A percentile compares a stretch with the other conserved stretches of the same genome.
Conservation (phyloP, 1,139 yeast genomes). For the Scheffersomyces titani region DNA sequence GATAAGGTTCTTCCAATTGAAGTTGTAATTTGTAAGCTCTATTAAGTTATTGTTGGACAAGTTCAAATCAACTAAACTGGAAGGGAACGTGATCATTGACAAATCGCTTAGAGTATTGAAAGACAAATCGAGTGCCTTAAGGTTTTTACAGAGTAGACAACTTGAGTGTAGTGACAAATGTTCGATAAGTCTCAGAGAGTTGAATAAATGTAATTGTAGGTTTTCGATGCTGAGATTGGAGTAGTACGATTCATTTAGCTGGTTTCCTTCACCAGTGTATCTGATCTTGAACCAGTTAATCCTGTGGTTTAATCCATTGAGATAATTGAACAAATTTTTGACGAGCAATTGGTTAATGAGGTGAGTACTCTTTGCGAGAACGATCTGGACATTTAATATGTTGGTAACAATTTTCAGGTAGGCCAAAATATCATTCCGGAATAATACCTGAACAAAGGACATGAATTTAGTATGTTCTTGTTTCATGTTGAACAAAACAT, state of each 20-base stretch:
- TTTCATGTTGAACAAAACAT: conserved; percentile 10
- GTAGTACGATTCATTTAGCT: neutral
- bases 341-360: conserved; percentile 7
- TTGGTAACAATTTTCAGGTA: conserved; percentile 10
- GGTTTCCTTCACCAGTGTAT: conserved; percentile 4
- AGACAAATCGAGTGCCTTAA: conserved; percentile 22
- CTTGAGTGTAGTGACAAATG: conserved; percentile 7
- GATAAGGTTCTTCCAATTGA: conserved; percentile 9
- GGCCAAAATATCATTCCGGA: neutral
- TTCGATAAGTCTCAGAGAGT: conserved; percentile 9
- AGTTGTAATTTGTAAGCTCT: conserved; percentile 9
- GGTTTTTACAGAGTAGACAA: conserved; percentile 10
- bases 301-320: conserved; percentile 4
- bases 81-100: conserved; percentile 9
- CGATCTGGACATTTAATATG: conserved; percentile 13
- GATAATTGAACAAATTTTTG: conserved; percentile 7
- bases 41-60: conserved; percentile 23
- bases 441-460: conserved; percentile 1
- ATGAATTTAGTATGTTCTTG: neutral
- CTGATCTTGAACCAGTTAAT: conserved; percentile 12
- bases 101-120: conserved; percentile 21
- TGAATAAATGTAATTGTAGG: conserved; percentile 14
- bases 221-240: conserved; percentile 8
- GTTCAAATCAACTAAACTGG: conserved; percentile 14
- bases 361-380: conserved; percentile 8